Evolutionary conservation across 164 flowering plant species (phyloP).

Genomic region (Buxus sempervirens): DNA sequence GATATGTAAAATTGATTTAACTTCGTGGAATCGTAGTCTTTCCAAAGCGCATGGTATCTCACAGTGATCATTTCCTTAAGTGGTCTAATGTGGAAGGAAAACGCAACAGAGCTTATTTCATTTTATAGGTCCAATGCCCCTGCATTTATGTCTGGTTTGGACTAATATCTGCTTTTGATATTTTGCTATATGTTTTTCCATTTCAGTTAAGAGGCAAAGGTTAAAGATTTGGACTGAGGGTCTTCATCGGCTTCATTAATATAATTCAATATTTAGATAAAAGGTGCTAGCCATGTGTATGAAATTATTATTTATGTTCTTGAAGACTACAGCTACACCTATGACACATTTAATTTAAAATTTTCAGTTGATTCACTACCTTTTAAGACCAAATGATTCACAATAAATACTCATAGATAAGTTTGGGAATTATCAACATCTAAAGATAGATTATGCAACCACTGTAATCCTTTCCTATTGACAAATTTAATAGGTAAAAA

Average conservation of each 20-base stretch:
- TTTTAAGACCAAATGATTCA: neutral
- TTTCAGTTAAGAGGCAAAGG: neutral
- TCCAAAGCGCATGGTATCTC: neutral
- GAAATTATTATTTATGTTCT: neutral
- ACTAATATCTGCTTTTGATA: no score
- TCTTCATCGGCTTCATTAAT: neutral
- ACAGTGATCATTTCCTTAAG: neutral
- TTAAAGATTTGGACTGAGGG: neutral
- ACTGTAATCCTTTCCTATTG: neutral
- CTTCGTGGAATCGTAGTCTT: neutral
- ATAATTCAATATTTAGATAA: no score
- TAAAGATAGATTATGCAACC: neutral
- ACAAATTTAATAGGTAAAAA: no score
- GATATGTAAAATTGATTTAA: no score
- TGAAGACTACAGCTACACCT: neutral
- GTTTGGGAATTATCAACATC: neutral
- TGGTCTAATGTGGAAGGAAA: neutral
- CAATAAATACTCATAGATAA: neutral
- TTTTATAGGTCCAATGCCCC: neutral
- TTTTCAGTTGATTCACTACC: slow-evolving; percentile 1
- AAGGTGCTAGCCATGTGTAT: neutral
- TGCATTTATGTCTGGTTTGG: neutral
- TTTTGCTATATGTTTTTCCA: no score
- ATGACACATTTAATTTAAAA: neutral
- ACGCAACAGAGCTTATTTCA: neutral